Evolutionary conservation across 768 basidiomycete species (phyloP).

Genomic region (Galerina marginata): DNA sequence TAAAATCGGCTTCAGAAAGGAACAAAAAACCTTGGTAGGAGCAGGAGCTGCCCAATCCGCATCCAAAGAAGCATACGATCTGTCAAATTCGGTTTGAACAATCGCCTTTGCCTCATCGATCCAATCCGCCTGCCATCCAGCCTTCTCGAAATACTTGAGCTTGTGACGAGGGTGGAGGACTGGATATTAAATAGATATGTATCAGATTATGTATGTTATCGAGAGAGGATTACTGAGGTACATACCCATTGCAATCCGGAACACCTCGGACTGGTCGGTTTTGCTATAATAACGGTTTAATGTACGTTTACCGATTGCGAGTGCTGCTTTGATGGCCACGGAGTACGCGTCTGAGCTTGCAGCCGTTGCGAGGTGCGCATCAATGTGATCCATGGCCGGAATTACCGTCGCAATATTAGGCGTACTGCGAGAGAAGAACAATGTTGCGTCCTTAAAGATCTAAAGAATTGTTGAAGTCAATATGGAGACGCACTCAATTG

Average conservation of each 20-base stretch:
- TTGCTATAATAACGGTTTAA: conserved; percentile 33
- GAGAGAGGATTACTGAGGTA: background rate
- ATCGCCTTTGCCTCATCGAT: conserved; percentile 23
- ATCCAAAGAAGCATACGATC: conserved; percentile 1
- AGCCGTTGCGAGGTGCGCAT: background rate
- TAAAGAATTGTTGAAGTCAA: background rate
- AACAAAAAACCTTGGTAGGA: background rate
- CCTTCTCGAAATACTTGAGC: conserved; percentile 27
- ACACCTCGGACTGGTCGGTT: conserved; percentile 19
- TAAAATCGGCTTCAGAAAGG: too few relatives aligned
- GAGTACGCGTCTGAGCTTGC: background rate
- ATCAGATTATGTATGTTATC: background rate
- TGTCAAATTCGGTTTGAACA: conserved; percentile 13
- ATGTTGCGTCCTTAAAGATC: conserved; percentile 7
- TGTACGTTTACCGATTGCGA: conserved; percentile 19
- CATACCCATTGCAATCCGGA: conserved; percentile 33
- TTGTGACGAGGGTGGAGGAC: conserved; percentile 33
- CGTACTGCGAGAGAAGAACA: conserved; percentile 1
- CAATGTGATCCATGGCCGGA: conserved; percentile 8
- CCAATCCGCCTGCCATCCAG: conserved; percentile 26
- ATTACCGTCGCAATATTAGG: background rate
- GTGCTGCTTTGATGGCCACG: background rate
- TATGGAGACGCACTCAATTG: background rate
- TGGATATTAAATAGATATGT: conserved; percentile 4
- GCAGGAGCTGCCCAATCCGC: background rate